Percentiles rank a stretch among this genome's conserved stretches.
phyloP scores from a whole-genome alignment of 352 stramenopile genomes.

The Pythium apleroticum region DNA sequence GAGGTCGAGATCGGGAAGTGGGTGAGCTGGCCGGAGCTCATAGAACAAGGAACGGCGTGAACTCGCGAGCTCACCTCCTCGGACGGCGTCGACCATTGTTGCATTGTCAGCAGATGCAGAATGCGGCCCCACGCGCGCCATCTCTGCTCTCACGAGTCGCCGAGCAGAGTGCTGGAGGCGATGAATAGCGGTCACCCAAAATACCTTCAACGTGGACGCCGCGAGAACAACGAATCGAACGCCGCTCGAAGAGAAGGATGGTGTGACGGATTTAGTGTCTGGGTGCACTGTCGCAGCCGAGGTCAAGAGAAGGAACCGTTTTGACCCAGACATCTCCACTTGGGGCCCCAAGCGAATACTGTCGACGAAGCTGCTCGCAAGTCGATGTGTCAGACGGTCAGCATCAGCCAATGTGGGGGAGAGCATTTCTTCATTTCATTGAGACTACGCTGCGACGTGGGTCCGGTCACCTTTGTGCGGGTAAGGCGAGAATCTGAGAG shows the following conservation, averaged over 20 bases:
- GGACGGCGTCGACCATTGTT: not conserved
- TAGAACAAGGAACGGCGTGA: not conserved
- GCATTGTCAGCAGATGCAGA: not conserved
- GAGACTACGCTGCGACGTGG: no score
- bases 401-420: no score
- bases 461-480: not conserved
- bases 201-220: not conserved
- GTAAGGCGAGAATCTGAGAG: not conserved
- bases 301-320: no score
- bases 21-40: not conserved
- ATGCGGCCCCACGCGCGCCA: not conserved
- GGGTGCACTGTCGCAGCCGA: not conserved
- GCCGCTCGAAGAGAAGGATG: no score
- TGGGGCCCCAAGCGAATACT: no score
- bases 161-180: not conserved
- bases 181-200: not conserved
- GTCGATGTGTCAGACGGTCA: no score
- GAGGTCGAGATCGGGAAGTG: slow-evolving; percentile 6
- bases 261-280: not conserved
- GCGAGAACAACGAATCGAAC: no score
- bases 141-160: not conserved
- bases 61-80: not conserved
- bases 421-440: no score
- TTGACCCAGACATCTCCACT: no score
- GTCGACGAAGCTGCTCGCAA: no score